Conservation (phyloP, 108 stramenopile genomes). For the Skeletonema potamos region DNA sequence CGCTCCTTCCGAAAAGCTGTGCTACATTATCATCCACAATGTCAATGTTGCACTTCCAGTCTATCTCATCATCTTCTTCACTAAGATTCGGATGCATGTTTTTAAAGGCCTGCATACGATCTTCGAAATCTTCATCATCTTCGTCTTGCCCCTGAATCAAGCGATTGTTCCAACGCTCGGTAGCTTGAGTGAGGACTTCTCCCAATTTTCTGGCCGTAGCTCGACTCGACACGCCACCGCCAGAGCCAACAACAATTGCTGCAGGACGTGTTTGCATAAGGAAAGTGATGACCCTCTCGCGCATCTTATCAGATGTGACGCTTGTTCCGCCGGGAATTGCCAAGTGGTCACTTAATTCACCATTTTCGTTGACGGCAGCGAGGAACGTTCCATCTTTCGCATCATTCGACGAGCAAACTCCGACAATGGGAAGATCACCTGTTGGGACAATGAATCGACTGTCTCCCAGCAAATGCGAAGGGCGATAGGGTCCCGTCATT, state of each 20-base stretch:
- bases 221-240: slow-evolving; percentile 75
- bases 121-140: slow-evolving; percentile 85
- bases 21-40: slow-evolving; percentile 85
- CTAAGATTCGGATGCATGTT: slow-evolving; percentile 48
- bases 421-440: slow-evolving; percentile 83
- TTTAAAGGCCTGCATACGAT: slow-evolving; percentile 54
- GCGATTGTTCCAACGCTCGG: slow-evolving; percentile 76
- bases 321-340: slow-evolving; percentile 80
- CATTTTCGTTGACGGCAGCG: slow-evolving; percentile 74
- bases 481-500: slow-evolving; percentile 89
- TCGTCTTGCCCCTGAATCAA: slow-evolving; percentile 85
- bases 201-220: slow-evolving; percentile 58
- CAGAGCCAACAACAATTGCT: slow-evolving; percentile 79
- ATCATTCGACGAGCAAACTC: slow-evolving; percentile 68
- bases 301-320: slow-evolving; percentile 69
- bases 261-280: slow-evolving; percentile 76
- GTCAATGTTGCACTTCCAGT: slow-evolving; percentile 87
- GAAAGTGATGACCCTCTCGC: slow-evolving; percentile 80
- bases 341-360: slow-evolving; percentile 76
- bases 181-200: slow-evolving; percentile 71
- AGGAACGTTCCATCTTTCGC: slow-evolving; percentile 77
- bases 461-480: slow-evolving; percentile 65
- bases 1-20: slow-evolving; percentile 83
- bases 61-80: slow-evolving; percentile 66
- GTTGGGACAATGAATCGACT: slow-evolving; percentile 82